Percentiles rank a stretch among this genome's conserved stretches.
These are phyloP conservation scores for Fusarium poae DNA, from an alignment of 2,329 filamentous ascomycete species.

Conservation along the genomic window DNA sequence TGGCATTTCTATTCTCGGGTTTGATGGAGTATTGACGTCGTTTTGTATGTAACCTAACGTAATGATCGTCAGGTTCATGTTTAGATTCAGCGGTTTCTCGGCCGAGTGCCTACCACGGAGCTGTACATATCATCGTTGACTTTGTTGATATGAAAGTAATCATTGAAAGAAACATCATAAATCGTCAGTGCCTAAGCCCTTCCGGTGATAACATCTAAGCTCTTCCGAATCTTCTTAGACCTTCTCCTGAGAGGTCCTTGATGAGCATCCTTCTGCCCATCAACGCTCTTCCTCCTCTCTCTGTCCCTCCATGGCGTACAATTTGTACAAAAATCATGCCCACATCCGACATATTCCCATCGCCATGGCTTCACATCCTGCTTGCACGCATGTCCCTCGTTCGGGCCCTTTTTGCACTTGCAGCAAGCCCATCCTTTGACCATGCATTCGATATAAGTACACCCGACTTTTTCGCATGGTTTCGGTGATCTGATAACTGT, in stretches of 20 bases:
- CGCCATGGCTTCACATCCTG: slow-evolving; percentile 32
- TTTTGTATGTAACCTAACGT: slow-evolving; percentile 2
- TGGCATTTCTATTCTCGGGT: slow-evolving; percentile 14
- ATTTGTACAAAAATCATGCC: slow-evolving; percentile 24
- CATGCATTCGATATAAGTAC: slow-evolving; percentile 34
- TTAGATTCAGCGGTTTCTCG: slow-evolving; percentile 23
- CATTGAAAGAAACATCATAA: not conserved
- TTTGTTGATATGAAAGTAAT: too few relatives aligned
- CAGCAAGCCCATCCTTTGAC: slow-evolving; percentile 42
- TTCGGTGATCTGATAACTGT: slow-evolving; percentile 5
- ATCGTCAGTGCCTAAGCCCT: not conserved
- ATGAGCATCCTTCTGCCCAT: not conserved
- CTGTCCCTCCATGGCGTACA: slow-evolving; percentile 28
- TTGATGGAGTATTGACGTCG: not conserved
- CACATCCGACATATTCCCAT: slow-evolving; percentile 32
- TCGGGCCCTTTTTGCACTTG: slow-evolving; percentile 39
- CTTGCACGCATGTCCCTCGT: slow-evolving; percentile 24
- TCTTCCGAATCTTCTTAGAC: slow-evolving; percentile 47
- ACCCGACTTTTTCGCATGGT: slow-evolving; percentile 23
- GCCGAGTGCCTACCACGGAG: slow-evolving; percentile 28
- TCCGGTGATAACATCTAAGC: slow-evolving; percentile 16
- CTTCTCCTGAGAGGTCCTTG: not conserved
- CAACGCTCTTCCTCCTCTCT: not conserved
- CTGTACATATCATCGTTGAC: not conserved
- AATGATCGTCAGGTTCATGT: slow-evolving; percentile 23